A percentile compares a stretch with the other conserved stretches of the same genome.
Conservation (phyloP, 176 grass and related monocot species). For the Oryza meridionalis region DNA sequence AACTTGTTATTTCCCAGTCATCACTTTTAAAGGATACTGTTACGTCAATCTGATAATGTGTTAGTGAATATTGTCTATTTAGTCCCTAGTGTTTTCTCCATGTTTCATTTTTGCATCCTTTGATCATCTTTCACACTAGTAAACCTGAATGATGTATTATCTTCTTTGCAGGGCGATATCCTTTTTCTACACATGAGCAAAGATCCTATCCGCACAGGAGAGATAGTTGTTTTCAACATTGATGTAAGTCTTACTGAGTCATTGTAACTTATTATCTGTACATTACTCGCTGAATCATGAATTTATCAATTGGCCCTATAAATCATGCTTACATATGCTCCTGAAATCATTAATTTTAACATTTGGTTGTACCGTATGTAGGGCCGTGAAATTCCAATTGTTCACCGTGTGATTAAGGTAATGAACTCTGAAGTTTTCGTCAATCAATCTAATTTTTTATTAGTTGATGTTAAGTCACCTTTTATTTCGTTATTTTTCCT, state of each 20-base stretch:
- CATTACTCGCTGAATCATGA: not conserved
- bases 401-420: slow-evolving; percentile 87
- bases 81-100: not conserved
- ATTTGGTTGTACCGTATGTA: slow-evolving; percentile 29
- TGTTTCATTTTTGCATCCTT: not conserved
- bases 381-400: slow-evolving; percentile 86
- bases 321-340: slow-evolving; percentile 24
- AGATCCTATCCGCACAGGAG: slow-evolving; percentile 63
- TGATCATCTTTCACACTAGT: not conserved
- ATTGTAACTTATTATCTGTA: not conserved
- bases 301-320: not conserved
- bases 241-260: slow-evolving; percentile 47
- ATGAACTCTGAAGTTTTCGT: not conserved
- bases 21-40: not conserved
- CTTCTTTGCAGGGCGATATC: slow-evolving; percentile 59
- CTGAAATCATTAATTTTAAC: slow-evolving; percentile 9
- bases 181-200: slow-evolving; percentile 66
- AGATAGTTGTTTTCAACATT: slow-evolving; percentile 71
- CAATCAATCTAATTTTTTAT: not conserved
- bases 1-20: not conserved
- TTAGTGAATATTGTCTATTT: not conserved
- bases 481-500: not conserved
- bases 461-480: no score
- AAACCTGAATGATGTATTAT: not conserved
- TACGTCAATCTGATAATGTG: not conserved